Evolutionary conservation across 495 filamentous ascomycete genomes (phyloP).

Genomic region (Aspergillus avenaceus): DNA sequence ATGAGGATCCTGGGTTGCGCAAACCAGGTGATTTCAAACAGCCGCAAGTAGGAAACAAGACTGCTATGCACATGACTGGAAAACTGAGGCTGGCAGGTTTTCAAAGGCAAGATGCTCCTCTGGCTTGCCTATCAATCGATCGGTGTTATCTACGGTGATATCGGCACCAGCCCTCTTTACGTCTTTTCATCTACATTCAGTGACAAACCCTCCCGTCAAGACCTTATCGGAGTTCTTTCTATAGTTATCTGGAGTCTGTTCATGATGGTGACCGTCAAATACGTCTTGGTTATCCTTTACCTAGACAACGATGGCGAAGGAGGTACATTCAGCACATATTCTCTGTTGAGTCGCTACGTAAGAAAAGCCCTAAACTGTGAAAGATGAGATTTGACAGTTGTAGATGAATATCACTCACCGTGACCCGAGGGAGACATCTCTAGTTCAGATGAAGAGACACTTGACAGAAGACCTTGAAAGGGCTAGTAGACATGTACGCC

Average conservation of each 20-base stretch:
- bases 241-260: slow-evolving; percentile 72
- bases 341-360: slow-evolving; percentile 66
- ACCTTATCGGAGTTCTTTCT: slow-evolving; percentile 66
- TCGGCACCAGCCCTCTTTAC: slow-evolving; percentile 71
- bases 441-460: slow-evolving; percentile 59
- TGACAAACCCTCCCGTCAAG: slow-evolving; percentile 49
- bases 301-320: slow-evolving; percentile 78
- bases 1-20: slow-evolving; percentile 17
- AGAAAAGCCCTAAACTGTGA: slow-evolving; percentile 13
- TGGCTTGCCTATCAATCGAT: slow-evolving; percentile 64
- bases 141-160: slow-evolving; percentile 75
- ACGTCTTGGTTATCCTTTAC: slow-evolving; percentile 61
- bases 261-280: slow-evolving; percentile 72
- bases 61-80: background rate
- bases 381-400: background rate
- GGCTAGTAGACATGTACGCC: slow-evolving; percentile 49
- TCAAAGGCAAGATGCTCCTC: slow-evolving; percentile 20
- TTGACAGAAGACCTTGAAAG: slow-evolving; percentile 48
- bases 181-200: slow-evolving; percentile 69
- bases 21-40: slow-evolving; percentile 17
- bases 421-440: slow-evolving; percentile 29
- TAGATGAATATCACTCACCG: slow-evolving; percentile 22
- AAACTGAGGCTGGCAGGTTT: slow-evolving; percentile 10
- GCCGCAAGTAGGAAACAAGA: slow-evolving; percentile 10
- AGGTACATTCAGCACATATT: slow-evolving; percentile 70